Evolutionary conservation across 805 yeast species (phyloP).

Genomic region (Sungouiozyma intestinalis): DNA sequence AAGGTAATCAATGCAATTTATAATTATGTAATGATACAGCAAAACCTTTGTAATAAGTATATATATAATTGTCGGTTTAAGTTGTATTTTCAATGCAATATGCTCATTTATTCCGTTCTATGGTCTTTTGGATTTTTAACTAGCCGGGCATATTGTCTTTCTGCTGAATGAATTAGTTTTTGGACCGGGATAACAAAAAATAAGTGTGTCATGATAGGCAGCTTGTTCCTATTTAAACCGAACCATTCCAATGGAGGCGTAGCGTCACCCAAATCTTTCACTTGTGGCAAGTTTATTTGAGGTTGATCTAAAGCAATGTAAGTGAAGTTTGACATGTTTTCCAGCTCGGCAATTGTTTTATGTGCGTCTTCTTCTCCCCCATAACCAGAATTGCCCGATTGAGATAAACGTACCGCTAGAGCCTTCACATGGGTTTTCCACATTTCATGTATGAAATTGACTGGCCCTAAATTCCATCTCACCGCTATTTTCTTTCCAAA

Average conservation of each 20-base stretch:
- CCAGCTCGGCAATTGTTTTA: slow-evolving; percentile 36
- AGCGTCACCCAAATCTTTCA: slow-evolving; percentile 88
- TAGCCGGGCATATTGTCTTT: slow-evolving; percentile 34
- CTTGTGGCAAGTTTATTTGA: slow-evolving; percentile 75
- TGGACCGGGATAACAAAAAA: slow-evolving; percentile 64
- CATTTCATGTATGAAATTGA: slow-evolving; percentile 86
- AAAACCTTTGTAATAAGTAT: neutral
- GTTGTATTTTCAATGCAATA: neutral
- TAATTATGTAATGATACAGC: neutral
- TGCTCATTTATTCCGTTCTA: neutral
- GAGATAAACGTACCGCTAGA: slow-evolving; percentile 47
- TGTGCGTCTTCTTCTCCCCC: slow-evolving; percentile 25
- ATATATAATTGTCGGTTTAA: neutral
- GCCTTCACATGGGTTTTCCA: slow-evolving; percentile 78
- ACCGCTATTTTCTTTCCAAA: slow-evolving; percentile 89
- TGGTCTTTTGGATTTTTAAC: slow-evolving; percentile 12
- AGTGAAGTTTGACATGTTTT: slow-evolving; percentile 29
- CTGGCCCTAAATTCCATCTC: slow-evolving; percentile 88
- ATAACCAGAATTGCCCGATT: slow-evolving; percentile 18
- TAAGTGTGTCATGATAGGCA: slow-evolving; percentile 84
- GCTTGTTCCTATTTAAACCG: slow-evolving; percentile 77
- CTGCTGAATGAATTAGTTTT: slow-evolving; percentile 58
- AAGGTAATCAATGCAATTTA: neutral
- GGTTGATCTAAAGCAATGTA: slow-evolving; percentile 64
- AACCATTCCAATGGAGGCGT: slow-evolving; percentile 99